Conservation (phyloP, 225 moss, liverwort and hornwort species). For the Rhytidiadelphus loreus region DNA sequence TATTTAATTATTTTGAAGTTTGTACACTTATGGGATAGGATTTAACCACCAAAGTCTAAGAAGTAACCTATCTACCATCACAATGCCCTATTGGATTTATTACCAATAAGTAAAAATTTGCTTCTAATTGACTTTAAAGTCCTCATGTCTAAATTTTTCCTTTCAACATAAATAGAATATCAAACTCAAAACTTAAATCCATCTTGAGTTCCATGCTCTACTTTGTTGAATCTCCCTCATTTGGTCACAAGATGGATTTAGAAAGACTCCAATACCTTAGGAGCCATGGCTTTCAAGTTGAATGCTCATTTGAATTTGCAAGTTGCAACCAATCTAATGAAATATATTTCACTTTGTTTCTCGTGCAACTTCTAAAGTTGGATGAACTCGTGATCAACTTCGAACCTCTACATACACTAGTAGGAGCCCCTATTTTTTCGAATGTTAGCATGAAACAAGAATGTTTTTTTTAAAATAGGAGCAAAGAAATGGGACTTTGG, state of each 20-base stretch:
- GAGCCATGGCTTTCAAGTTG: not conserved
- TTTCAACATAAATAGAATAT: not conserved
- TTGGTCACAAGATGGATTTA: not conserved
- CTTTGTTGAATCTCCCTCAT: not conserved
- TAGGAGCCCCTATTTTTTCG: too few species aligned
- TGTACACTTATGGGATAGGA: too few species aligned
- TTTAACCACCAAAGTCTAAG: not conserved
- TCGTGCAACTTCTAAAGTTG: not conserved
- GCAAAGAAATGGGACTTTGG: too few species aligned
- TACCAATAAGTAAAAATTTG: not conserved
- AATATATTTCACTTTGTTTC: not conserved
- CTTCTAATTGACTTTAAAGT: not conserved
- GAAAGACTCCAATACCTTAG: not conserved
- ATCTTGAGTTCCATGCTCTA: accelerated
- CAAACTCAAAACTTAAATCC: not conserved
- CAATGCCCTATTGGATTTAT: not conserved
- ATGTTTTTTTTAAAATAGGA: too few species aligned
- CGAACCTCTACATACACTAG: not conserved
- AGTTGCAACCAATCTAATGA: not conserved
- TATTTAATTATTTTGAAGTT: not conserved
- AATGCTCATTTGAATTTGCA: not conserved
- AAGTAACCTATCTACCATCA: not conserved
- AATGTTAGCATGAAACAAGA: too few species aligned
- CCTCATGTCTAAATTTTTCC: not conserved
- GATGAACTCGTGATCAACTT: not conserved